A percentile compares a stretch with the other conserved stretches of the same genome.
Evolutionary conservation across 2,329 filamentous ascomycete genomes (phyloP).

Genomic region (Talaromyces albobiverticillius): DNA sequence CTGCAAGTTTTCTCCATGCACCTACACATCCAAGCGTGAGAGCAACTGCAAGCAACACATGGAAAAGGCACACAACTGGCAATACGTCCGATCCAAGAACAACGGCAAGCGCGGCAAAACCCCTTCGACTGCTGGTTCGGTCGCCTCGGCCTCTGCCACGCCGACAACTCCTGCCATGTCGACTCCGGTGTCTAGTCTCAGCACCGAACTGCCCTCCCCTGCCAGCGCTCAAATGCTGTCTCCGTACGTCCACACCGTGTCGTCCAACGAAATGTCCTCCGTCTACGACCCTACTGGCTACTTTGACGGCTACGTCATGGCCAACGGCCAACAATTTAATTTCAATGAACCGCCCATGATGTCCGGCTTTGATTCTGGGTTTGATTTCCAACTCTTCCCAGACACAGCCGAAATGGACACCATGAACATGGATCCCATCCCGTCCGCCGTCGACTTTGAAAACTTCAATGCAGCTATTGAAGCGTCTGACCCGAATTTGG

Average conservation of each 20-base stretch:
- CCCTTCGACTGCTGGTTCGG: slow-evolving; percentile 9
- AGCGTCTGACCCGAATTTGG: neutral
- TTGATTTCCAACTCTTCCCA: slow-evolving; percentile 14
- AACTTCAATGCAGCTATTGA: slow-evolving; percentile 8
- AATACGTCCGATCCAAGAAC: slow-evolving; percentile 88
- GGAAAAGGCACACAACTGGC: slow-evolving; percentile 92
- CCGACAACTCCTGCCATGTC: slow-evolving; percentile 15
- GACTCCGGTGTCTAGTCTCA: slow-evolving; percentile 13
- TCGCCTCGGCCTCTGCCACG: slow-evolving; percentile 6
- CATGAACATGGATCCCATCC: slow-evolving; percentile 5
- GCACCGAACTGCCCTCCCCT: slow-evolving; percentile 12
- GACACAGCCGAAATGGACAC: slow-evolving; percentile 7
- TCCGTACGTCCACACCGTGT: slow-evolving; percentile 6
- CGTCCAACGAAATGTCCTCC: neutral
- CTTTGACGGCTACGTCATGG: slow-evolving; percentile 6
- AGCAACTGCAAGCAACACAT: slow-evolving; percentile 98
- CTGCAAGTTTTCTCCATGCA: slow-evolving; percentile 79
- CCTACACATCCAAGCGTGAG: slow-evolving; percentile 92
- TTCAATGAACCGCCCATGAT: slow-evolving; percentile 11
- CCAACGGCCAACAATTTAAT: slow-evolving; percentile 5
- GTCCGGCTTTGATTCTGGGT: slow-evolving; percentile 2
- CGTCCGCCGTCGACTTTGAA: slow-evolving; percentile 3
- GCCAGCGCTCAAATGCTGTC: slow-evolving; percentile 13
- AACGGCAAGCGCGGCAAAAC: slow-evolving; percentile 64
- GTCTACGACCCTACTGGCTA: slow-evolving; percentile 5